phyloP scores from a whole-genome alignment of 495 filamentous ascomycete genomes.

The Immersiella caudata region DNA sequence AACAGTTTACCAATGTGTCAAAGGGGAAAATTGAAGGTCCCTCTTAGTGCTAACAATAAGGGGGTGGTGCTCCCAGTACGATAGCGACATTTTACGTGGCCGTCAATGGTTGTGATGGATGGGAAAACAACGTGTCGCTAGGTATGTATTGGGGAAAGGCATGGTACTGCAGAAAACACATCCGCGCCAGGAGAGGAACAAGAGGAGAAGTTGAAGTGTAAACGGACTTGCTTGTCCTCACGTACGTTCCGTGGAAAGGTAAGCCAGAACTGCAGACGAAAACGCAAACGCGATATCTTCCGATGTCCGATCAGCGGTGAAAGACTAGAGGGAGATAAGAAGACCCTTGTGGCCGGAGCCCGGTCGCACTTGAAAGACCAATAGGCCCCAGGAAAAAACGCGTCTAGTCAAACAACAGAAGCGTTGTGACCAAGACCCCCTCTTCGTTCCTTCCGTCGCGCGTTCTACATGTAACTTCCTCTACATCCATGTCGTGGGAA shows the following conservation, averaged over 20 bases:
- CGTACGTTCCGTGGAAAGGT: background rate
- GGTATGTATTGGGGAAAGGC: no score
- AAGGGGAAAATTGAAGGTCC: no score
- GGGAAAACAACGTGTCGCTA: no score
- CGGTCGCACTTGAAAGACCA: background rate
- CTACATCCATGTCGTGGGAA: background rate
- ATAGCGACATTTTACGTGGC: no score
- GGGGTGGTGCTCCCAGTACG: no score
- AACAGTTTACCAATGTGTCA: no score
- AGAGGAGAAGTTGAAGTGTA: no score
- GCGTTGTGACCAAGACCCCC: background rate
- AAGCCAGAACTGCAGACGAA: background rate
- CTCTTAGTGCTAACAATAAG: no score
- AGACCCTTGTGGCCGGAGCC: background rate
- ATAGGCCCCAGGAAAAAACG: background rate
- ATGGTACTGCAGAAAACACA: no score
- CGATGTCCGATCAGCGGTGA: background rate
- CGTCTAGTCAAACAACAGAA: background rate
- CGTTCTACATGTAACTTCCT: constrained; percentile 5
- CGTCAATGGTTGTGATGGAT: no score
- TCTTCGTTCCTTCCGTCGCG: background rate
- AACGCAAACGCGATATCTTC: background rate
- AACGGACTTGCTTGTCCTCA: no score
- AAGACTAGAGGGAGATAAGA: constrained; percentile 1
- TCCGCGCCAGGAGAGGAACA: no score